Percentiles rank a stretch among this genome's conserved stretches.
phyloP scores from a whole-genome alignment of 2,329 filamentous ascomycete species.

The Monosporascus sp. region DNA sequence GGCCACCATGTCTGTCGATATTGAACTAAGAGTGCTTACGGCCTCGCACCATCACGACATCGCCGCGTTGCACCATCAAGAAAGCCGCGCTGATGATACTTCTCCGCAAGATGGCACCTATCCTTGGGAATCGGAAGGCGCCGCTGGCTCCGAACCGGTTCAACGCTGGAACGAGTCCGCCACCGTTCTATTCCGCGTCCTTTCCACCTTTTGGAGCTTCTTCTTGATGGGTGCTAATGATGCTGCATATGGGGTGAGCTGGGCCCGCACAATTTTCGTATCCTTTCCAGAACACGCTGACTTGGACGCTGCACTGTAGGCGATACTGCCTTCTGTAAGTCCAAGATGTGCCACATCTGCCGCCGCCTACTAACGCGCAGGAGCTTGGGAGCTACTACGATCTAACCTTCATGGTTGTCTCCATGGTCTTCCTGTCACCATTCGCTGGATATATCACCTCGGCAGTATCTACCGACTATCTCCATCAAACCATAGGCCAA shows the following conservation, averaged over 20 bases:
- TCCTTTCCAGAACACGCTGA: neutral
- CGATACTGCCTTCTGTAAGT: conserved; percentile 46
- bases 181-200: conserved; percentile 41
- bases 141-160: conserved; percentile 12
- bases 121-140: no score
- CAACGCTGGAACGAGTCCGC: conserved; percentile 45
- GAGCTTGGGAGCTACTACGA: conserved; percentile 41
- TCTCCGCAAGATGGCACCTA: no score
- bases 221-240: conserved; percentile 54
- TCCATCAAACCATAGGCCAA: conserved; percentile 46
- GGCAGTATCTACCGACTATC: conserved; percentile 36
- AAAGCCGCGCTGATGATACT: no score
- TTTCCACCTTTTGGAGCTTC: conserved; percentile 52
- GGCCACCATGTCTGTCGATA: no score
- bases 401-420: conserved; percentile 40
- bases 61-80: no score
- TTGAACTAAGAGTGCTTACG: no score
- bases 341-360: neutral
- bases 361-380: neutral
- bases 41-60: no score
- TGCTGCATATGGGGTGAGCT: conserved; percentile 50
- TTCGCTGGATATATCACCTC: conserved; percentile 40
- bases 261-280: neutral
- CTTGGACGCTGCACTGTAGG: conserved; percentile 21
- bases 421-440: conserved; percentile 42